phyloP scores from a whole-genome alignment of 2,329 filamentous ascomycete genomes.

The Purpureocillium lavendulum region DNA sequence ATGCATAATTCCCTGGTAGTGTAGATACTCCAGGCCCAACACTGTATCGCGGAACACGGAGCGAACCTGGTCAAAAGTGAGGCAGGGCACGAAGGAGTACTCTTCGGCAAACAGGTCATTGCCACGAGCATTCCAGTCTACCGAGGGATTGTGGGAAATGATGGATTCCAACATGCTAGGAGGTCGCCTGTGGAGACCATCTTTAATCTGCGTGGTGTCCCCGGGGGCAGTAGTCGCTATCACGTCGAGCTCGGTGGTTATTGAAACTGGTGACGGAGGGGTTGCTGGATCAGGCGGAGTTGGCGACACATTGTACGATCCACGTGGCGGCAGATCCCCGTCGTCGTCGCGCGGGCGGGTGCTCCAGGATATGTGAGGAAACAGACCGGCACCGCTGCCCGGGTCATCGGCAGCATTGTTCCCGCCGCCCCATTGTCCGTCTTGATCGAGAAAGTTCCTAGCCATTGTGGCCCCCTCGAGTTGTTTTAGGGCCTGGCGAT shows the following conservation, averaged over 20 bases:
- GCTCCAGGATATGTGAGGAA: no score
- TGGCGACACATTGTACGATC: no score
- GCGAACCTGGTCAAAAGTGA: constrained; percentile 75
- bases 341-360: no score
- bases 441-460: no score
- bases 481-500: no score
- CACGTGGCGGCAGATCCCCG: no score
- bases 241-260: not conserved
- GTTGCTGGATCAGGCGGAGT: no score
- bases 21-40: constrained; percentile 83
- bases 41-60: constrained; percentile 86
- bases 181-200: no score
- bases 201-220: not conserved
- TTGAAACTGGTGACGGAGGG: no score
- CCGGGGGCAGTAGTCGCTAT: not conserved
- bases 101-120: constrained; percentile 72
- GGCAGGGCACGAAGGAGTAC: constrained; percentile 90
- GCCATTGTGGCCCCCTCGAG: no score
- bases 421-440: no score
- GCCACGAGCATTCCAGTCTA: constrained; percentile 59
- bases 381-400: not conserved
- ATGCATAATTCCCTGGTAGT: constrained; percentile 76
- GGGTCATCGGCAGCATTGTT: not conserved
- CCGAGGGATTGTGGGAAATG: not conserved
- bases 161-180: no score